phyloP scores from a whole-genome alignment of 768 basidiomycete species.

The Mycena maculata region DNA sequence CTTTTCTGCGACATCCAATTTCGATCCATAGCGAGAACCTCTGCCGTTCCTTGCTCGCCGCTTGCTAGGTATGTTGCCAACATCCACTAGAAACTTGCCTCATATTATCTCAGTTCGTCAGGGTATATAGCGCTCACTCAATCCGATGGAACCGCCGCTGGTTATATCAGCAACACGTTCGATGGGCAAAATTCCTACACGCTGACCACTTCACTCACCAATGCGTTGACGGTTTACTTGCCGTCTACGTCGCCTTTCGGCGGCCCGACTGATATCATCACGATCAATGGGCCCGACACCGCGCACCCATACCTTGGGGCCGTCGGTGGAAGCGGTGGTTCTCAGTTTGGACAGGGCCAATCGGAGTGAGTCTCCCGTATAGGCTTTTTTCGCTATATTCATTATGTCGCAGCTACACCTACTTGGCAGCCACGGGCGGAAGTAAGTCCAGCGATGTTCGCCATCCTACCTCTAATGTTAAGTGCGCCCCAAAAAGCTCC shows the following conservation, averaged over 20 bases:
- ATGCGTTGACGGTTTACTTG: conserved; percentile 4
- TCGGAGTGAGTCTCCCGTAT: background rate
- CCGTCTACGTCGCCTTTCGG: conserved; percentile 12
- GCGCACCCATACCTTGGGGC: conserved; percentile 18
- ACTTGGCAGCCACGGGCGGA: conserved; percentile 10
- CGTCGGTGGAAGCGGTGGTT: conserved; percentile 11
- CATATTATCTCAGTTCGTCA: background rate
- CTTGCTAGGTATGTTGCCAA: background rate
- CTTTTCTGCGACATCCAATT: background rate
- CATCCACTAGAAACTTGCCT: background rate
- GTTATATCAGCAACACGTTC: conserved; percentile 17
- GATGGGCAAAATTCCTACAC: conserved; percentile 18
- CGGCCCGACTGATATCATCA: conserved; percentile 4
- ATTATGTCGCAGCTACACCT: conserved; percentile 10
- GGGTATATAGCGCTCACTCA: conserved; percentile 5
- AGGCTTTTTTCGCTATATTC: background rate
- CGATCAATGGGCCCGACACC: conserved; percentile 4
- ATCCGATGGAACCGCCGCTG: background rate
- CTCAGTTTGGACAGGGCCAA: conserved; percentile 1
- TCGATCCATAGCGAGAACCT: background rate
- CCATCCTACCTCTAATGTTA: background rate
- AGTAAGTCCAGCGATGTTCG: background rate
- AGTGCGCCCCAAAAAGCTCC: background rate
- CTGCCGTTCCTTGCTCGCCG: conserved; percentile 8
- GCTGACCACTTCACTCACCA: background rate